Base-by-base conservation (phyloP, 768 basidiomycete species). In the Hygrocybe coccinea region DNA sequence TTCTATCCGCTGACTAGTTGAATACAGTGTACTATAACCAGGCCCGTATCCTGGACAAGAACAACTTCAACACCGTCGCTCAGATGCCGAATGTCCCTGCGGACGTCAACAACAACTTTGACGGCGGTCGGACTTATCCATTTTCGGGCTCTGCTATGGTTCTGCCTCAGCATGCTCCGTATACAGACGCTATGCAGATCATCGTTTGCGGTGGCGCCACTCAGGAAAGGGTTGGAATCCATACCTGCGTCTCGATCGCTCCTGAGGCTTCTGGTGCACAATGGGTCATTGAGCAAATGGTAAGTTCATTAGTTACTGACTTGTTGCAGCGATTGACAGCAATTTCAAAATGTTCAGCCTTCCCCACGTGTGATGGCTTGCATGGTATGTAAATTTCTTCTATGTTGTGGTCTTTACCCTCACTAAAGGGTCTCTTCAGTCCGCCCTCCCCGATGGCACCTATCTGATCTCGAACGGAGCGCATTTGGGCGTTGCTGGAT, bases 201-300 rank as follows among this genome's bases (percentile, higher is more conserved):
- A 65, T 92, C 1, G 74, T 91, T 25, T 91, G 90, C 60, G 90
- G 90, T 65, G 89, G 90, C 4, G 86, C 87, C 0, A 81, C 81
- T 35, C 75, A 71, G 6, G 82, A 81, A 15, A 76, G 74, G 11
- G 61, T 67, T 12, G 75, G 73, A 2, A 67, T 85, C 19, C 86
- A 89, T 61, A 89, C 87, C 62, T 91, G 89, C 60, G 79, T 89
- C 12, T 71, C 76, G 1, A 89, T 84, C 24, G 69, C 77, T 22
- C 89, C 89, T 0, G 89, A 91, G 64, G 80, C 62, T 0, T 36
- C 64, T 1, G 82, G 84, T 50, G 66, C 87, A 1, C 76, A 77
- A 1, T 91, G 89, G 89, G 76, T 75, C 0, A 33, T 91, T 7
- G 89, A 91, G 65, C 80, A 89, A 50, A 91, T 91, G 89, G 44